Conservation (phyloP, 148 eudicot genomes). For the Dysphania ambrosioides region DNA sequence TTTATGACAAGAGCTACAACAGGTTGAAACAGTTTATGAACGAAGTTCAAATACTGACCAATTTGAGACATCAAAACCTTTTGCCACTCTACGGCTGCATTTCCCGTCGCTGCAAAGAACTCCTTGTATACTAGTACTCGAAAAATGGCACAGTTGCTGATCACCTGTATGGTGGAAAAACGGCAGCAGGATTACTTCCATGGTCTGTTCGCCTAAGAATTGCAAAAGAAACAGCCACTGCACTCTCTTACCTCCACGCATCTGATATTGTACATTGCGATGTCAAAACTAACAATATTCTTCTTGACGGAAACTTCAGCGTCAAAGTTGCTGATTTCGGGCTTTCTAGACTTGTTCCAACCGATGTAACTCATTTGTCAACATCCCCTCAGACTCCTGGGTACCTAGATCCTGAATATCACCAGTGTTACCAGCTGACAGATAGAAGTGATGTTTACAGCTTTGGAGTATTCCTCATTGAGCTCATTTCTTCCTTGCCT, state of each 20-base stretch:
- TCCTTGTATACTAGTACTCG: conserved; percentile 54
- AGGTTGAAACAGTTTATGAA: conserved; percentile 45
- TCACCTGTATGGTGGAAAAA: conserved; percentile 42
- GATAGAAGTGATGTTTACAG: conserved; percentile 20
- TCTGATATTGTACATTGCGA: conserved; percentile 17
- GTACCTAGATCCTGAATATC: conserved; percentile 15
- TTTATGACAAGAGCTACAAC: conserved; percentile 42
- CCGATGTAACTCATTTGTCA: conserved; percentile 15
- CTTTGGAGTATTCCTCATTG: conserved; percentile 14
- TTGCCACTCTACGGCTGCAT: conserved; percentile 58
- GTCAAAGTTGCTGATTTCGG: conserved; percentile 26
- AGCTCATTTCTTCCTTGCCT: conserved; percentile 17
- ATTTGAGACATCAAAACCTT: conserved; percentile 44
- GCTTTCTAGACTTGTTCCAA: conserved; percentile 20
- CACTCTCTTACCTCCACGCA: conserved; percentile 25
- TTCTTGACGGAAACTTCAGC: not conserved
- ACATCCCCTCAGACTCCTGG: conserved; percentile 24
- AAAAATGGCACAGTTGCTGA: conserved; percentile 58
- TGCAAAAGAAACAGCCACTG: conserved; percentile 53
- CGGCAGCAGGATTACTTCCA: conserved; percentile 20
- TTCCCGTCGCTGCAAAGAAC: conserved; percentile 40
- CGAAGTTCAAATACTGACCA: conserved; percentile 44
- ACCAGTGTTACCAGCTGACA: conserved; percentile 17
- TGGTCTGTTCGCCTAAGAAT: conserved; percentile 51
- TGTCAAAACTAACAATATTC: conserved; percentile 18